Conservation (phyloP, 208 protist genomes). For the Leishmania tropica region DNA sequence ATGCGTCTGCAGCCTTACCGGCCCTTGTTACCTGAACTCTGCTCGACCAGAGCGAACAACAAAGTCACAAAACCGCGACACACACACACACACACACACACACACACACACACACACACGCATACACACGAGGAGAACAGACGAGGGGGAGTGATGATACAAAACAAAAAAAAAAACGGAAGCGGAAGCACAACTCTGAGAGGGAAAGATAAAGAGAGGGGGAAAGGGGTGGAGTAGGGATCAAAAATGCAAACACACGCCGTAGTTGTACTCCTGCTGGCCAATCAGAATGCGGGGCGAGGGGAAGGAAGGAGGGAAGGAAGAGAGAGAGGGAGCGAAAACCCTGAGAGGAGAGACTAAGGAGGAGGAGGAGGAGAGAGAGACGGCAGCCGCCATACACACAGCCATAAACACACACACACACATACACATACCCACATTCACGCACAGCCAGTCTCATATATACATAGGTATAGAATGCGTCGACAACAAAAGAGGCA, state of each 20-base stretch:
- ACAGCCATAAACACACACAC: background rate
- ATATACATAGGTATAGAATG: background rate
- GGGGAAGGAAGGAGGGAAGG: background rate
- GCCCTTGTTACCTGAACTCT: too few species aligned
- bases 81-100: too few species aligned
- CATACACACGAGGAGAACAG: too few species aligned
- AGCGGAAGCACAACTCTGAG: background rate
- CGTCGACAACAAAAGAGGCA: background rate
- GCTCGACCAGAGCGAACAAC: too few species aligned
- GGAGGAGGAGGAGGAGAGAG: background rate
- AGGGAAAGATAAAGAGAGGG: background rate
- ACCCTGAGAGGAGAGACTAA: too few species aligned
- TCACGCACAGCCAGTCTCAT: background rate
- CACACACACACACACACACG: too few species aligned
- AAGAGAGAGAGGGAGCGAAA: background rate
- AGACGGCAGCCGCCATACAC: background rate
- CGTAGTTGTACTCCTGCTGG: background rate
- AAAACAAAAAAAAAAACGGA: background rate
- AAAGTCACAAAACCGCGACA: too few species aligned
- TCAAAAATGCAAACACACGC: background rate
- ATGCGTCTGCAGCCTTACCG: too few species aligned
- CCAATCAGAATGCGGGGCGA: background rate
- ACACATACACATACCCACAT: background rate
- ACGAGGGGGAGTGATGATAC: too few species aligned
- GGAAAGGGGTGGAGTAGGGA: background rate